Evolutionary conservation across 345 rosid genomes (phyloP).

Genomic region (Xanthoceras sorbifolium): DNA sequence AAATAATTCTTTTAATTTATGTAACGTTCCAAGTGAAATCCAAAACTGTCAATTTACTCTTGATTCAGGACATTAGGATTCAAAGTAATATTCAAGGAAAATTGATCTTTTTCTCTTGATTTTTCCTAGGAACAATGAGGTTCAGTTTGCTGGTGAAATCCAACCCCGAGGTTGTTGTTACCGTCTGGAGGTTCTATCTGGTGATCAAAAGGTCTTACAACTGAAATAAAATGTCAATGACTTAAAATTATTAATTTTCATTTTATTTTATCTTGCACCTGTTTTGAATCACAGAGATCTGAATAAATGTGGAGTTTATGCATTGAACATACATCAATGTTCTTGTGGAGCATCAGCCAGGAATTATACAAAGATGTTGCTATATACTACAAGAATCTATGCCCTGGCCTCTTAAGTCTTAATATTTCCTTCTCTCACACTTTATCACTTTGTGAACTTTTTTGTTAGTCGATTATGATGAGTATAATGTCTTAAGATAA

Average conservation of each 20-base stretch:
- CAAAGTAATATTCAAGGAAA: neutral
- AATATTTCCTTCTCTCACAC: neutral
- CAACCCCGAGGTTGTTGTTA: slow-evolving; percentile 76
- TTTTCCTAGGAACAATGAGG: slow-evolving; percentile 75
- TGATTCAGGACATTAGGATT: slow-evolving; percentile 1
- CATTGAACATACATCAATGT: neutral
- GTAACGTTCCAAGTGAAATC: neutral
- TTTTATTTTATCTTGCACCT: neutral
- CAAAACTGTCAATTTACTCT: neutral
- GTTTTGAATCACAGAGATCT: too few species aligned
- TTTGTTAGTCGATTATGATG: too few species aligned
- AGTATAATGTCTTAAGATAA: neutral
- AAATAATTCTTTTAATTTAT: neutral
- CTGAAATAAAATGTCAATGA: neutral
- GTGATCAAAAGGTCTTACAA: slow-evolving; percentile 60
- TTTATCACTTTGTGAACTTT: neutral
- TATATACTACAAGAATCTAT: neutral
- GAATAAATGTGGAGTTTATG: neutral
- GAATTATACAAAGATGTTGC: neutral
- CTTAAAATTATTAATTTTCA: slow-evolving; percentile 11
- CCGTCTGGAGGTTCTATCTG: slow-evolving; percentile 53
- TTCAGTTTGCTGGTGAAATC: slow-evolving; percentile 95
- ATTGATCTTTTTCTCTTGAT: neutral
- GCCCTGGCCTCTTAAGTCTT: neutral
- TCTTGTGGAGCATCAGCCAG: neutral